phyloP scores from a whole-genome alignment of 2,329 filamentous ascomycete genomes.

The Pestalotiopsis sp. region DNA sequence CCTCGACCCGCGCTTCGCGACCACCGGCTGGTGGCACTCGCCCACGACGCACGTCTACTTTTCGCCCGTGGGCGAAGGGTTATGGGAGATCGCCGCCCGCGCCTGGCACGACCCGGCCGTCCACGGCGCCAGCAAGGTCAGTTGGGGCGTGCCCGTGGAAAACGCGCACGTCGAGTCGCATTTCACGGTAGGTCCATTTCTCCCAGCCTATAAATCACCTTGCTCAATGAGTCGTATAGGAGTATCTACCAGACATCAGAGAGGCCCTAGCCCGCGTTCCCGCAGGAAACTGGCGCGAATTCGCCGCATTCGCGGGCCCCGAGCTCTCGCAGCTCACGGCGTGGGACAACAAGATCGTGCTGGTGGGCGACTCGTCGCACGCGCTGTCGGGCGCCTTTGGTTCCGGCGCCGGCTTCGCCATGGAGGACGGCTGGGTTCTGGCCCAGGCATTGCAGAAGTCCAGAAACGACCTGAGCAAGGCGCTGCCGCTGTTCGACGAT shows the following conservation, averaged over 20 bases:
- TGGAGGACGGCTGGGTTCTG: constrained; percentile 35
- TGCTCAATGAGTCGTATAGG: constrained; percentile 25
- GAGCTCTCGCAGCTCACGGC: constrained; percentile 41
- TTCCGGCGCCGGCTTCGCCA: constrained; percentile 39
- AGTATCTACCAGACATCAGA: constrained; percentile 42
- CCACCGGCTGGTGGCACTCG: constrained; percentile 32
- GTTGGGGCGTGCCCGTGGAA: constrained; percentile 31
- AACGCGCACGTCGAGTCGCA: constrained; percentile 29
- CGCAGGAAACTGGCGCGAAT: constrained; percentile 46
- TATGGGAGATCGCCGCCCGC: constrained; percentile 30
- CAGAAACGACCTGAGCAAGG: constrained; percentile 26
- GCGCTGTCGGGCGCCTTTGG: constrained; percentile 50
- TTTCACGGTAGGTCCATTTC: constrained; percentile 31
- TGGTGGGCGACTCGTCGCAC: constrained; percentile 59
- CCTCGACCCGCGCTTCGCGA: constrained; percentile 27
- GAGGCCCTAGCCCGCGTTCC: constrained; percentile 41
- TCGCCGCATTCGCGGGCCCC: constrained; percentile 50
- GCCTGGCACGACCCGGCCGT: constrained; percentile 28
- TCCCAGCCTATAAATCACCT: constrained; percentile 12
- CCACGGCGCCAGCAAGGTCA: constrained; percentile 30
- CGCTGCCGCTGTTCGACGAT: constrained; percentile 28
- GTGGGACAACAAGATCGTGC: constrained; percentile 46
- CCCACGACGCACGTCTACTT: constrained; percentile 32
- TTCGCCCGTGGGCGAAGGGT: constrained; percentile 29
- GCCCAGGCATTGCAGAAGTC: constrained; percentile 28